Conservation (phyloP, 495 filamentous ascomycete species). For the Filosporella fistucella region DNA sequence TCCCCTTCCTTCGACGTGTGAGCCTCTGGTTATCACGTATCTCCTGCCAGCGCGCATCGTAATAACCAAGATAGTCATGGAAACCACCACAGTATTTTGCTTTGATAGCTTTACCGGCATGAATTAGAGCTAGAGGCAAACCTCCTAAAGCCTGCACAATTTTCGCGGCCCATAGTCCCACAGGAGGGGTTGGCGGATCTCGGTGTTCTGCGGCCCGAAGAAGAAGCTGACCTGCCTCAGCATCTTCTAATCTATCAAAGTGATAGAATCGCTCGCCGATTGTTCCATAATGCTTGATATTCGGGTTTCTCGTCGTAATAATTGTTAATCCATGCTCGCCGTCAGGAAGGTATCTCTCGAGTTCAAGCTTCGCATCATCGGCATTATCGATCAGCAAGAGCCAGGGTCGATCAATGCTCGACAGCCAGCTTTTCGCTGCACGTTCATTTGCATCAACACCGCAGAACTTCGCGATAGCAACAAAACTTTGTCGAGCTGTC, state of each 20-base stretch:
- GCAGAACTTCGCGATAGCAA: constrained; percentile 18
- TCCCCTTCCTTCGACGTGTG: constrained; percentile 16
- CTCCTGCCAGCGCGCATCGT: no score
- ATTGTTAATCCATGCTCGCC: constrained; percentile 31
- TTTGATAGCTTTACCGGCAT: constrained; percentile 30
- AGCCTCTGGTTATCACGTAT: constrained; percentile 9
- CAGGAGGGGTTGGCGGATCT: constrained; percentile 14
- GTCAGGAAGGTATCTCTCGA: constrained; percentile 32
- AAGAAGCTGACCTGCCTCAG: constrained; percentile 21
- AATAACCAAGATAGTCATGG: constrained; percentile 21
- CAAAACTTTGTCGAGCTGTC: constrained; percentile 25
- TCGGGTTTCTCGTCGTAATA: constrained; percentile 37
- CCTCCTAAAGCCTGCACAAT: constrained; percentile 28
- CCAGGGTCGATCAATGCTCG: constrained; percentile 32
- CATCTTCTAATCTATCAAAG: constrained; percentile 25
- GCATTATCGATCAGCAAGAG: constrained; percentile 45
- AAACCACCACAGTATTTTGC: constrained; percentile 13
- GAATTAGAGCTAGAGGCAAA: constrained; percentile 30
- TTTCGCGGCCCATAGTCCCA: constrained; percentile 2
- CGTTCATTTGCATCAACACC: constrained; percentile 21
- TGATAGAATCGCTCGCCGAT: constrained; percentile 26
- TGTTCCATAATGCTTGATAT: constrained; percentile 26
- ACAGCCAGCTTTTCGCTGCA: constrained; percentile 28
- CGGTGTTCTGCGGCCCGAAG: constrained; percentile 18
- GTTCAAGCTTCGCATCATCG: constrained; percentile 33